Base-by-base conservation (phyloP, 2,329 filamentous ascomycete species). In the Onygena corvina region DNA sequence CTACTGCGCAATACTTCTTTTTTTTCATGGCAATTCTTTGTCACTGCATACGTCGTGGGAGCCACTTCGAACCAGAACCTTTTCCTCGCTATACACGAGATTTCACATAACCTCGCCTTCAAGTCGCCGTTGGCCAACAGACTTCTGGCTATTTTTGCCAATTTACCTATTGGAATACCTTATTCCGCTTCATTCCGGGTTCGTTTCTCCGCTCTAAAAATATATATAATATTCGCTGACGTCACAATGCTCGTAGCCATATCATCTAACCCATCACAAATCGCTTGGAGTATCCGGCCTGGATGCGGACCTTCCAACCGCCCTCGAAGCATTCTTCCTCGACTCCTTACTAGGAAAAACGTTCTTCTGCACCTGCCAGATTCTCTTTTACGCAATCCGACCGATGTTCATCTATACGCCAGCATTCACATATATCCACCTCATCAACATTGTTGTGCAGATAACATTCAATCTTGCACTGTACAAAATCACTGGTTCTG, bases 281-380 rank as follows among this genome's bases (percentile, higher is more conserved):
- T 94, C 89, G 31, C 83, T 98, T 47, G 92, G 92, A 53, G 90
- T 98, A 46, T 86, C 94, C 60, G 92, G 92, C 50, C 79, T 98
- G 36, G 92, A 98, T 66, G 94, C 90, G 38, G 92, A 98, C 63
- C 81, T 98, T 23, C 92, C 92, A 20, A 96, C 92, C 14, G 80
- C 86, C 45, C 69, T 95, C 46, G 92, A 98, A 72, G 90, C 88
- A 54, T 70, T 94, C 63, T 84, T 98, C 65, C 82, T 98, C 60
- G 86, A 98, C 73, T 95, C 71, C 5, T 82, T 98, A 59, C 79
- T 90, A 14, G 92, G 92, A 66, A 98, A 98, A 71, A 83, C 92
- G 57, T 98, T 98, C 74, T 98, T 98, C 77, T 90, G 85, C 72
- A 98, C 92, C 58, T 98, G 95, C 72, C 92, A 98, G 70, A 95